These are phyloP conservation scores for Elongisporangium undulatum DNA, from an alignment of 352 stramenopile species.

Conservation along the genomic window DNA sequence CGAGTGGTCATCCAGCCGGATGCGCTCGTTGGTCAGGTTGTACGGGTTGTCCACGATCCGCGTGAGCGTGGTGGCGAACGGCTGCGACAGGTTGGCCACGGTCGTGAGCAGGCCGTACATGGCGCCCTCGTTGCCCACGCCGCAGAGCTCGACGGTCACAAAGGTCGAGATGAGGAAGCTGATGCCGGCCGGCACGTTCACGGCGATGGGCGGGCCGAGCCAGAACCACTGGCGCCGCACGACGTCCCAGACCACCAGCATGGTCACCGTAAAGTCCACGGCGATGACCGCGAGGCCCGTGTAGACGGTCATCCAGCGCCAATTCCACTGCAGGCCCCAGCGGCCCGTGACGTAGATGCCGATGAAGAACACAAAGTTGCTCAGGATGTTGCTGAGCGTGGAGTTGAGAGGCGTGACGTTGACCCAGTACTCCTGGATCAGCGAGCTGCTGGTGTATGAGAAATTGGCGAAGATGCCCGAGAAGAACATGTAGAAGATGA, in stretches of 20 bases:
- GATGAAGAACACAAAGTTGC: constrained; percentile 23
- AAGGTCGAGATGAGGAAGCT: constrained; percentile 19
- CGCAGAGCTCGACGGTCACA: neutral
- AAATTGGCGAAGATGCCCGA: constrained; percentile 26
- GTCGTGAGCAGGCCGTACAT: neutral
- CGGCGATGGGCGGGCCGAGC: constrained; percentile 14
- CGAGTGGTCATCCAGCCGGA: constrained; percentile 8
- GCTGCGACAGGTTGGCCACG: neutral
- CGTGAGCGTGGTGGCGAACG: neutral
- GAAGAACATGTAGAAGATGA: constrained; percentile 23
- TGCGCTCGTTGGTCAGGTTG: constrained; percentile 8
- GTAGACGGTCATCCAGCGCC: constrained; percentile 12
- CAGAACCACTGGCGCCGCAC: constrained; percentile 18
- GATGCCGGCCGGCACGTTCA: constrained; percentile 8
- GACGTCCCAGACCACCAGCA: constrained; percentile 19
- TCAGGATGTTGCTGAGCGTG: constrained; percentile 23
- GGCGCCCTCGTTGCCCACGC: neutral
- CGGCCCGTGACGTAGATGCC: constrained; percentile 28
- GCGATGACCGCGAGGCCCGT: constrained; percentile 6
- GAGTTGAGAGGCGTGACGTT: constrained; percentile 25
- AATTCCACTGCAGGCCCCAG: constrained; percentile 22
- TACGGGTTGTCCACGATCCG: constrained; percentile 10
- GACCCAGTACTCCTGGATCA: constrained; percentile 21
- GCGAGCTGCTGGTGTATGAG: constrained; percentile 16
- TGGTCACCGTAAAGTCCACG: constrained; percentile 4